Base-by-base conservation (phyloP, 805 yeast species). In the Scheffersomyces spartinae region DNA sequence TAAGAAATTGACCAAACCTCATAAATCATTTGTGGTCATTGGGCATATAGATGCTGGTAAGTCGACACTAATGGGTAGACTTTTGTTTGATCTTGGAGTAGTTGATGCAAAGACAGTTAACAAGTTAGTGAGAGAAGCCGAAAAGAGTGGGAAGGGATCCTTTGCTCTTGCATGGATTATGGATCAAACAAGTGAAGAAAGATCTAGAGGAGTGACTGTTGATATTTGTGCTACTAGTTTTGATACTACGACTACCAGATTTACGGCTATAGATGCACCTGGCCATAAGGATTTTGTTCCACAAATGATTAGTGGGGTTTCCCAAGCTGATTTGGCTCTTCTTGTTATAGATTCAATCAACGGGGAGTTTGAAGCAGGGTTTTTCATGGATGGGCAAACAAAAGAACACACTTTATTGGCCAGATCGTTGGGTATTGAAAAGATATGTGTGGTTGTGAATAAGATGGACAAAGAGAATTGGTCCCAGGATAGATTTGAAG, bases 1-100 rank as follows among this genome's bases (percentile, higher is more conserved):
- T 35, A 27, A 44, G 7, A 29, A 39, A 5, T 53, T 43, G 32
- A 25, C 35, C 18, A 74, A 73, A 37, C 79, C 81, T 2, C 66
- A 60, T 28, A 52, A 74, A 25, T 68, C 79, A n/a, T 78, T 78
- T 39, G 85, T 80, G 17, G 84, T 81, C 4, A 77, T 81, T 36
- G 91, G 93, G 7, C 93, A 81, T 47, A 88, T 81, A 5, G 93
- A 81, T 48, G 82, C 88, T 1, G 93, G 93, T 9, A 81, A 81
- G 42, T 76, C 85, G 3, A 81, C 93, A 1, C 57, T 81, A 26
- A 70, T 80, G 69, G 93, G 93, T 5, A 51, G 91, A 24, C 46
- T 81, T 19, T 47, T 81, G 20, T 73, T 69, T 32, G 88, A 80
- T 39, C 47, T 68, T 15, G 78, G 79, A 6, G 72, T 73, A 3